Evolutionary conservation across 1,284 basidiomycete species (phyloP).

Genomic region (Veloboletus limbatus): DNA sequence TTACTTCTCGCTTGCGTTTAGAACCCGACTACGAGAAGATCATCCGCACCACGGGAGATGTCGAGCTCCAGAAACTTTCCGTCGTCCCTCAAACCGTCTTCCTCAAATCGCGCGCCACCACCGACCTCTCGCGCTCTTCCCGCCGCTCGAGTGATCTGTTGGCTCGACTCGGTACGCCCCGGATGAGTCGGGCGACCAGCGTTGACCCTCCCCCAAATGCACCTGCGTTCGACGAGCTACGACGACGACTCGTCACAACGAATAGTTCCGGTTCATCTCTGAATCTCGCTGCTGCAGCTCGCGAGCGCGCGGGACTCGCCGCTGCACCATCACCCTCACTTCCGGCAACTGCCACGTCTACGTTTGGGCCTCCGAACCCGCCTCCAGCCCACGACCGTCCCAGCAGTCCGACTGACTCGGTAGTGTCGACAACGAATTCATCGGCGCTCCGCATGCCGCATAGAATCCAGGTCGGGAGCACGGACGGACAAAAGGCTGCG

Average conservation of each 20-base stretch:
- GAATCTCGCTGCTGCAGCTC: slow-evolving; percentile 41
- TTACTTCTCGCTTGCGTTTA: slow-evolving; percentile 55
- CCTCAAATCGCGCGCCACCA: slow-evolving; percentile 54
- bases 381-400: slow-evolving; percentile 48
- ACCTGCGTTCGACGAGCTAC: slow-evolving; percentile 71
- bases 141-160: slow-evolving; percentile 35
- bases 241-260: slow-evolving; percentile 65
- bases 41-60: slow-evolving; percentile 62
- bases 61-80: slow-evolving; percentile 79
- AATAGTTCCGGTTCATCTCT: slow-evolving; percentile 68
- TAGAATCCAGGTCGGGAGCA: slow-evolving; percentile 61
- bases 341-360: slow-evolving; percentile 16
- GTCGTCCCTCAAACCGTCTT: slow-evolving; percentile 97
- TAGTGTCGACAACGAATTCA: slow-evolving; percentile 66
- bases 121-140: slow-evolving; percentile 41
- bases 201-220: slow-evolving; percentile 40
- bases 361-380: slow-evolving; percentile 38
- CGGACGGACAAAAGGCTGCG: slow-evolving; percentile 76
- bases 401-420: slow-evolving; percentile 69
- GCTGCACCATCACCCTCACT: slow-evolving; percentile 33
- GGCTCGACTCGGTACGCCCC: slow-evolving; percentile 45
- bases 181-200: slow-evolving; percentile 44
- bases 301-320: slow-evolving; percentile 41
- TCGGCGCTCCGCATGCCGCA: slow-evolving; percentile 56
- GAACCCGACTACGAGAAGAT: slow-evolving; percentile 63